A percentile compares a stretch with the other conserved stretches of the same genome.
phyloP scores from a whole-genome alignment of 2,329 filamentous ascomycete genomes.

The Lachnellula arida region DNA sequence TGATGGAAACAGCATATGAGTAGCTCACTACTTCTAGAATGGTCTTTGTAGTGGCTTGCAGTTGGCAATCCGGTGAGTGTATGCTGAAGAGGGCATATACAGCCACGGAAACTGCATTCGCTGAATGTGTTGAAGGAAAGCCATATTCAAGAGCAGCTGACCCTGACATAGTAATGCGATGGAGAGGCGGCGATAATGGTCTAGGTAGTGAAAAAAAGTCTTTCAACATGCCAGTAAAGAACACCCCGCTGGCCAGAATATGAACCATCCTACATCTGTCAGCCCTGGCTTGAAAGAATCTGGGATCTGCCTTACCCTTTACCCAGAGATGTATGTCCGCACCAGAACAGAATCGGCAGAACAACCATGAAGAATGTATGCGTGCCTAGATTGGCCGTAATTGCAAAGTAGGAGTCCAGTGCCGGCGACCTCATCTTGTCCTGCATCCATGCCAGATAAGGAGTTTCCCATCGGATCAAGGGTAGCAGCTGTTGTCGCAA shows the following conservation, averaged over 20 bases:
- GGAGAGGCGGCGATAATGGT: constrained; percentile 84
- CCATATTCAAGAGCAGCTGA: constrained; percentile 94
- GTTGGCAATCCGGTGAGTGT: constrained; percentile 57
- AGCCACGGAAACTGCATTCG: constrained; percentile 92
- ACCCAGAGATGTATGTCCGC: constrained; percentile 77
- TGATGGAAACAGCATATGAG: constrained; percentile 83
- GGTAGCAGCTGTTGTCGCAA: constrained; percentile 79
- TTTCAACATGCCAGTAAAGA: constrained; percentile 89
- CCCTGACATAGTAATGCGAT: constrained; percentile 95
- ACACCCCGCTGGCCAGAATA: constrained; percentile 73
- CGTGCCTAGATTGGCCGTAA: constrained; percentile 92
- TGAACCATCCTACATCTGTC: constrained; percentile 55
- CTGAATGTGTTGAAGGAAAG: constrained; percentile 94
- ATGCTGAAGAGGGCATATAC: constrained; percentile 75
- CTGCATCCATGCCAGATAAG: constrained; percentile 86
- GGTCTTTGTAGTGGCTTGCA: constrained; percentile 54
- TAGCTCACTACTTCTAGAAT: constrained; percentile 67
- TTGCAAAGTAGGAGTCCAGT: constrained; percentile 94
- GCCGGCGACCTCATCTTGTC: constrained; percentile 72
- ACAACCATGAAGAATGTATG: constrained; percentile 99
- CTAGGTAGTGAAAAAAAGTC: constrained; percentile 90
- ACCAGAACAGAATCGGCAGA: constrained; percentile 95
- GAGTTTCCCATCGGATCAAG: constrained; percentile 89
- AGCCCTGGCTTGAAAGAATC: constrained; percentile 9
- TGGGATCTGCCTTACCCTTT: constrained; percentile 63